Evolutionary conservation across 371 early-diverging fungal species (phyloP).

Genomic region (Mortierella sp.): DNA sequence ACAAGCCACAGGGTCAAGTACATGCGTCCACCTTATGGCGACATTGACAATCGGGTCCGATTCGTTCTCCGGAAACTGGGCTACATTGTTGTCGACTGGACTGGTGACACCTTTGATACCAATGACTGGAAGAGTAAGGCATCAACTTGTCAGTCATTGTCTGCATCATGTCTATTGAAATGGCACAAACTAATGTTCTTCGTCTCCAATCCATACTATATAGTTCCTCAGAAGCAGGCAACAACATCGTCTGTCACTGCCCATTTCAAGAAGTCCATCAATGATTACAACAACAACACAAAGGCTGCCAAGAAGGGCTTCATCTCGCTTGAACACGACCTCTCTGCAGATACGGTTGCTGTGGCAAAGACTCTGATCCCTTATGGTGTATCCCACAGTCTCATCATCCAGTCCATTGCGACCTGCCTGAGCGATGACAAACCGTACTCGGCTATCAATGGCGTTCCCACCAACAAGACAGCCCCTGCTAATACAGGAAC

Average conservation of each 20-base stretch:
- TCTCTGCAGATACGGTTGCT: conserved; percentile 12
- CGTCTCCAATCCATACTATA: neutral
- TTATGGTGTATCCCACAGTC: conserved; percentile 3
- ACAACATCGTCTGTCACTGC: neutral
- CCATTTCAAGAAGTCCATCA: conserved; percentile 6
- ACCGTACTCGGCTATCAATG: conserved; percentile 15
- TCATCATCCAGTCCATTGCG: conserved; percentile 27
- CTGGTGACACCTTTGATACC: conserved; percentile 40
- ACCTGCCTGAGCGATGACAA: conserved; percentile 22
- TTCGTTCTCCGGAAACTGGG: conserved; percentile 63
- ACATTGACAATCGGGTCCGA: conserved; percentile 75
- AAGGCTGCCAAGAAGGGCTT: conserved; percentile 21
- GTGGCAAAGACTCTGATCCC: conserved; percentile 29
- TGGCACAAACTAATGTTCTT: too few relatives aligned
- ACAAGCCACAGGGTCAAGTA: conserved; percentile 55
- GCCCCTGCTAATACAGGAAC: neutral
- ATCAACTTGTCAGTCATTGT: too few relatives aligned
- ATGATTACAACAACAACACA: neutral
- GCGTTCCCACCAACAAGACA: neutral
- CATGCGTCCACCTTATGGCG: conserved; percentile 61
- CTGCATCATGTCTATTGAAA: too few relatives aligned
- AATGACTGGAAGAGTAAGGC: conserved; percentile 55
- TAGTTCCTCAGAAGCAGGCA: conserved; percentile 17
- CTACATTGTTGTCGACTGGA: conserved; percentile 57
- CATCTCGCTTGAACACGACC: conserved; percentile 48